These are phyloP conservation scores for Abortiporus biennis DNA, from an alignment of 1,284 basidiomycete genomes.

Conservation along the genomic window DNA sequence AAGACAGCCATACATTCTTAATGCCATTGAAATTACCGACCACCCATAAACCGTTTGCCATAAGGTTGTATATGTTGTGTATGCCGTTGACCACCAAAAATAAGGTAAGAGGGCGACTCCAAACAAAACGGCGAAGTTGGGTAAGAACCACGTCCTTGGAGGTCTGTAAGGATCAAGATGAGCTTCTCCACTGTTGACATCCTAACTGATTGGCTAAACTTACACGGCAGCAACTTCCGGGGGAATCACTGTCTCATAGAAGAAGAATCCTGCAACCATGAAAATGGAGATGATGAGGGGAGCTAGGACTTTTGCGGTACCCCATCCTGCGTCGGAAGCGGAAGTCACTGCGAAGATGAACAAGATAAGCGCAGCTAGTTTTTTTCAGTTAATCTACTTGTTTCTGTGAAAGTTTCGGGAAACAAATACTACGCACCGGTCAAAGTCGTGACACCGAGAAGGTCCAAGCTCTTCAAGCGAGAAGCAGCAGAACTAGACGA, in stretches of 20 bases:
- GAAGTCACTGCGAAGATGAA: constrained; percentile 46
- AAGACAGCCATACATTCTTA: constrained; percentile 28
- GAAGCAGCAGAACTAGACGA: constrained; percentile 14
- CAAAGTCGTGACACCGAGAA: constrained; percentile 34
- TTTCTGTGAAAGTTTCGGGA: background rate
- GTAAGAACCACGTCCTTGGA: constrained; percentile 34
- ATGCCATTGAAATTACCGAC: constrained; percentile 30
- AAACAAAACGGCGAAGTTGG: constrained; percentile 35
- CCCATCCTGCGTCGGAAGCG: constrained; percentile 38
- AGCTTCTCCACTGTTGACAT: background rate
- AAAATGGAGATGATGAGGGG: constrained; percentile 37
- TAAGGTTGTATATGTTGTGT: constrained; percentile 29
- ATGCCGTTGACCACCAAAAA: constrained; percentile 36
- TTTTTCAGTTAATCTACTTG: constrained; percentile 3
- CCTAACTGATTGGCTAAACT: constrained; percentile 10
- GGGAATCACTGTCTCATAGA: constrained; percentile 34
- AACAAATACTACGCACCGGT: constrained; percentile 24
- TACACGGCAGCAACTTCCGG: constrained; percentile 33
- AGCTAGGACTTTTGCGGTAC: constrained; percentile 30
- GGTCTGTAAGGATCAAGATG: constrained; percentile 19
- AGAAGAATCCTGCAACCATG: constrained; percentile 33
- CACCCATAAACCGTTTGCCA: constrained; percentile 35
- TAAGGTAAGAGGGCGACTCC: constrained; percentile 32
- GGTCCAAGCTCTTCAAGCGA: constrained; percentile 30
- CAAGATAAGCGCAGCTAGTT: constrained; percentile 26